A percentile compares a stretch with the other conserved stretches of the same genome.
Conservation (phyloP, 2,329 filamentous ascomycete genomes). For the Ophiostoma ulmi region DNA sequence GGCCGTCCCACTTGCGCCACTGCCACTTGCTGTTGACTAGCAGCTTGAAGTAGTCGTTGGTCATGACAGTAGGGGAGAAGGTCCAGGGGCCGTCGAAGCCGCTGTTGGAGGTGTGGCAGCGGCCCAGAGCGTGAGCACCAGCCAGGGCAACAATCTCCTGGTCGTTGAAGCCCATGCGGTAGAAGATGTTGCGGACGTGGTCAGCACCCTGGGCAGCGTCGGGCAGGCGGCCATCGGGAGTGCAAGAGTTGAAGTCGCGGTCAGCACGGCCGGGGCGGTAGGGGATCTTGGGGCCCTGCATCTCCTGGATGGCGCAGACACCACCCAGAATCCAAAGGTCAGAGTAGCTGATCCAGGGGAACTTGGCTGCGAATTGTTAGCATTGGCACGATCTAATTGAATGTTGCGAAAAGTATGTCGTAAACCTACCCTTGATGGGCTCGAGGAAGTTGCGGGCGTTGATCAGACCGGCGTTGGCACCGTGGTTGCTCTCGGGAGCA, state of each 20-base stretch:
- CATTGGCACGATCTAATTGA: background rate
- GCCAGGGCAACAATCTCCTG: conserved; percentile 88
- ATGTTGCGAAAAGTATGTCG: background rate
- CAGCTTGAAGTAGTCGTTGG: conserved; percentile 91
- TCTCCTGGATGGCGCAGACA: conserved; percentile 85
- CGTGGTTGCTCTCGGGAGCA: conserved; percentile 79
- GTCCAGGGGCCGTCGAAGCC: conserved; percentile 89
- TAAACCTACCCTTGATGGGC: conserved; percentile 72
- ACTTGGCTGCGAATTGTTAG: conserved; percentile 50
- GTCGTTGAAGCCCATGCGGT: conserved; percentile 97
- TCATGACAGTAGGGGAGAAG: conserved; percentile 83
- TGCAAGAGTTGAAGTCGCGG: conserved; percentile 75
- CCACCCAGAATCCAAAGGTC: conserved; percentile 94
- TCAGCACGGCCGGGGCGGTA: conserved; percentile 84
- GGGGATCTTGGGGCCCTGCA: conserved; percentile 81
- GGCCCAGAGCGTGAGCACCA: conserved; percentile 81
- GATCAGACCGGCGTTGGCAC: conserved; percentile 87
- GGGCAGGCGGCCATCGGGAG: conserved; percentile 77
- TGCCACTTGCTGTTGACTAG: conserved; percentile 89
- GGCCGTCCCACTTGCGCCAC: conserved; percentile 86
- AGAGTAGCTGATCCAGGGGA: conserved; percentile 94
- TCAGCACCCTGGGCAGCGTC: conserved; percentile 69
- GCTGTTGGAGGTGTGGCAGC: conserved; percentile 79
- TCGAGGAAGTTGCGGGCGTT: conserved; percentile 87
- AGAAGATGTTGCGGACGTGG: conserved; percentile 88